These are phyloP conservation scores for Tricholoma terreum DNA, from an alignment of 768 basidiomycete genomes.

Conservation along the genomic window DNA sequence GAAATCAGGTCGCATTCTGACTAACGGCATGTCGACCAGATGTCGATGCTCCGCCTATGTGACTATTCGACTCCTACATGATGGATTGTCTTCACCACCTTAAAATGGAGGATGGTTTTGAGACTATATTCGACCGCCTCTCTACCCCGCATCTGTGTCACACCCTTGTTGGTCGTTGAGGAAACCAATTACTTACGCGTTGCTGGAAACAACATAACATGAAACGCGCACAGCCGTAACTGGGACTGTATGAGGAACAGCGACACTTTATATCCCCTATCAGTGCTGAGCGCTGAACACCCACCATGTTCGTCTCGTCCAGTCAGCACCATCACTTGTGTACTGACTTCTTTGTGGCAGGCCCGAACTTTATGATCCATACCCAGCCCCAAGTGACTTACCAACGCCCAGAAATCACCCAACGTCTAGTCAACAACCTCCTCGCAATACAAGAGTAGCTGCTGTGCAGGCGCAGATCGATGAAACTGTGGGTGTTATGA, in stretches of 20 bases:
- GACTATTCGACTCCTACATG: too few relatives aligned
- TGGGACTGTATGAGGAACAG: not conserved
- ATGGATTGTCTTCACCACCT: too few relatives aligned
- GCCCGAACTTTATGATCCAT: not conserved
- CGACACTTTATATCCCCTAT: not conserved
- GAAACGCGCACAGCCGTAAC: not conserved
- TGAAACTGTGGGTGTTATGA: slow-evolving; percentile 94
- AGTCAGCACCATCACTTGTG: not conserved
- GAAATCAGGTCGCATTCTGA: too few relatives aligned
- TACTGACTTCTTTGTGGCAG: not conserved
- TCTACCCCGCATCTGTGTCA: too few relatives aligned
- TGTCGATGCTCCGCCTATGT: not conserved
- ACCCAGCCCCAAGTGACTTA: not conserved
- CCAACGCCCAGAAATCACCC: not conserved
- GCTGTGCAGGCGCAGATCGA: slow-evolving; percentile 93
- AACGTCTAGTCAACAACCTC: not conserved
- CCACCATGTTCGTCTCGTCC: not conserved
- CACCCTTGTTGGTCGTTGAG: not conserved
- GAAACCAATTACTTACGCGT: not conserved
- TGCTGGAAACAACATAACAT: not conserved
- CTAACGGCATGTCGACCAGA: not conserved
- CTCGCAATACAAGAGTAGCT: slow-evolving; percentile 30
- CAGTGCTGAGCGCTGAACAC: not conserved
- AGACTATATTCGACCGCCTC: too few relatives aligned
- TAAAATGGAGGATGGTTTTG: too few relatives aligned